Percentiles rank a stretch among this genome's conserved stretches.
Evolutionary conservation across 345 rosid genomes (phyloP).

Genomic region (Anastatica hierochuntica): DNA sequence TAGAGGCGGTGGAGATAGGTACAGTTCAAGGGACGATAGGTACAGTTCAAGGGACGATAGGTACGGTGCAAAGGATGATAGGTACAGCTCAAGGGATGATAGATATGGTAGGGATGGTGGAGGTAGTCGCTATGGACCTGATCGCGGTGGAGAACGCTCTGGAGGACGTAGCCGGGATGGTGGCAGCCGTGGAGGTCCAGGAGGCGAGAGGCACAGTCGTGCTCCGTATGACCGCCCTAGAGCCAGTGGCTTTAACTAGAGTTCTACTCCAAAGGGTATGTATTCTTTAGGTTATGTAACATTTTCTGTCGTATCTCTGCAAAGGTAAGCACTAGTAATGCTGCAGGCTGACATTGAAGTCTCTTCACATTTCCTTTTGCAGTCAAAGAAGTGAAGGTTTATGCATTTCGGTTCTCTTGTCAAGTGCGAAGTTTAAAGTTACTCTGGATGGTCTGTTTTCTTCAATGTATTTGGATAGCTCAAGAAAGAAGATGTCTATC

Average conservation of each 20-base stretch:
- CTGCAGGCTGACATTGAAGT: not conserved
- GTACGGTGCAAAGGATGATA: conserved; percentile 37
- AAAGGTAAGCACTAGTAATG: not conserved
- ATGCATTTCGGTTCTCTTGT: not conserved
- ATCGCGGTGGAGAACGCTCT: conserved; percentile 55
- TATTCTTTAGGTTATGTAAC: not conserved
- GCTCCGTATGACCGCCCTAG: conserved; percentile 84
- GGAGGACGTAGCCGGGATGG: conserved; percentile 63
- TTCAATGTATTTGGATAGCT: conserved; percentile 22
- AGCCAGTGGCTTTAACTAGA: conserved; percentile 33
- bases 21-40: conserved; percentile 36
- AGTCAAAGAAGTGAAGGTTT: conserved; percentile 17
- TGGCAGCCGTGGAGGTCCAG: conserved; percentile 64
- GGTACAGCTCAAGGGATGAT: conserved; percentile 20
- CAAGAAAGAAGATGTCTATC: conserved; percentile 27
- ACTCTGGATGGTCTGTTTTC: conserved; percentile 13
- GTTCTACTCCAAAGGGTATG: conserved; percentile 13
- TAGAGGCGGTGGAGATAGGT: conserved; percentile 42
- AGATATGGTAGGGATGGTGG: conserved; percentile 35
- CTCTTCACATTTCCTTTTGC: not conserved
- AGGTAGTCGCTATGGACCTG: conserved; percentile 72
- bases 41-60: conserved; percentile 21
- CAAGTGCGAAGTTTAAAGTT: conserved; percentile 15
- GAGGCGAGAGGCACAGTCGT: conserved; percentile 63
- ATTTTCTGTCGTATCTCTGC: not conserved